Conservation (phyloP, 139 green algal species). For the Chlamydomonas sp. region DNA sequence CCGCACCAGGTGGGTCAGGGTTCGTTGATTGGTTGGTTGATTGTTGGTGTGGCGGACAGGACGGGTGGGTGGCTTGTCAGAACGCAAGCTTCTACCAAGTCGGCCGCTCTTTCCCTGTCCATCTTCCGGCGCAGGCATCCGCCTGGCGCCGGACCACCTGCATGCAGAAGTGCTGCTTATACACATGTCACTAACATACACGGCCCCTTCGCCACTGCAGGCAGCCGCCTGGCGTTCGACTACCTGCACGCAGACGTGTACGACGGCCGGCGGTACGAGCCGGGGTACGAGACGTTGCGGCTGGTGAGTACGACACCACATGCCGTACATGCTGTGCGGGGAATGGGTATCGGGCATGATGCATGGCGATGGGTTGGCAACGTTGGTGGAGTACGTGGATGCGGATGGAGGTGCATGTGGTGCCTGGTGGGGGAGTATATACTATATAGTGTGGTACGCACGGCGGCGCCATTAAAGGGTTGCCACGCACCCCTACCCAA, state of each 20-base stretch:
- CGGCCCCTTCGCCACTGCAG: background rate
- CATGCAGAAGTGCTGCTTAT: no score
- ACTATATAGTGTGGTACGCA: no score
- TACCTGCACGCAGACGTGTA: conserved; percentile 64
- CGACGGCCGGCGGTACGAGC: background rate
- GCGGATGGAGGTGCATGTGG: no score
- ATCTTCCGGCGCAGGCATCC: no score
- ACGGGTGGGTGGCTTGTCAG: no score
- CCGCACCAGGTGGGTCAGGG: background rate
- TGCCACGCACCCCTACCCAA: no score
- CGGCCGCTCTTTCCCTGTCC: no score
- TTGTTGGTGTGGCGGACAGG: conserved; percentile 38
- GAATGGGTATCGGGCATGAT: background rate
- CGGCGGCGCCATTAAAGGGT: background rate
- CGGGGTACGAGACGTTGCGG: conserved; percentile 28
- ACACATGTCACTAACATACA: background rate
- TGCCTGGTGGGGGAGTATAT: no score
- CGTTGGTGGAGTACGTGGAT: no score
- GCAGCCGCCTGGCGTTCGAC: conserved; percentile 69
- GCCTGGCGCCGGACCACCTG: no score
- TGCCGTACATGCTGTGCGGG: background rate
- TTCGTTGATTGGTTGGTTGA: background rate
- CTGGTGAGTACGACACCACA: background rate
- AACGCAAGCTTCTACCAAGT: no score
- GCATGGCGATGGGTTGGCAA: background rate